Base-by-base conservation (phyloP, 306 rosid genomes). In the Prunus salicina region DNA sequence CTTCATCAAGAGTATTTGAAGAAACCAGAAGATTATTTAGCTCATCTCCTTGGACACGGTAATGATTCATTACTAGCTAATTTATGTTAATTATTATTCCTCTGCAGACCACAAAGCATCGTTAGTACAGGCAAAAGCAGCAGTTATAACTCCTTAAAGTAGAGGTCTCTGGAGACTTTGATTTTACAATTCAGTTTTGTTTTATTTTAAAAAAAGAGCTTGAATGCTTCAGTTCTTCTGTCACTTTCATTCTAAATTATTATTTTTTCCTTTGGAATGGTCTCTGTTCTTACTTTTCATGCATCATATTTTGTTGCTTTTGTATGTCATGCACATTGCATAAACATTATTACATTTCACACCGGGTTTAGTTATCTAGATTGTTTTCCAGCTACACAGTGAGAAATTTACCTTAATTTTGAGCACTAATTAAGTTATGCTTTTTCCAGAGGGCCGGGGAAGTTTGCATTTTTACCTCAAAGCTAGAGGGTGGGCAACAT, bases 21-120 rank as follows among this genome's bases (percentile, higher is more conserved):
- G 89, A 95, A 95, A 82, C 96, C 97, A 46, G 91, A 95, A 85
- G 95, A 89, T 85, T 95, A 95, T 88, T 73, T 95, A 78, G 93
- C 97, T 38, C 97, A 92, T 86, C 86, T 95, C 84, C 96, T 95
- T n/a, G 97, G 98, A 61, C 97, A 95, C 74, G 98, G 98, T 95
- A 87, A 76, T 81, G 62, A 65, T 61, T 77, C 65, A 67, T 69
- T 65, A 76, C 53, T 45, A 60, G 53, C 38, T 81, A 69, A 78
- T 38, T n/a, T 12, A 61, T 45, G 47, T 64, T 32, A 8, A 34
- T 43, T n/a, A 8, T 22, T 58, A 25, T 72, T 72, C 56, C 15
- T 41, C 13, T 43, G 43, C 67, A 9, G 20, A 24, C 52, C 14
- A 9, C 22, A 55, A 13, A 8, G 18, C 4, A 28, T 55, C 14